phyloP scores from a whole-genome alignment of 2,329 filamentous ascomycete species.

The Biscogniauxia marginata region DNA sequence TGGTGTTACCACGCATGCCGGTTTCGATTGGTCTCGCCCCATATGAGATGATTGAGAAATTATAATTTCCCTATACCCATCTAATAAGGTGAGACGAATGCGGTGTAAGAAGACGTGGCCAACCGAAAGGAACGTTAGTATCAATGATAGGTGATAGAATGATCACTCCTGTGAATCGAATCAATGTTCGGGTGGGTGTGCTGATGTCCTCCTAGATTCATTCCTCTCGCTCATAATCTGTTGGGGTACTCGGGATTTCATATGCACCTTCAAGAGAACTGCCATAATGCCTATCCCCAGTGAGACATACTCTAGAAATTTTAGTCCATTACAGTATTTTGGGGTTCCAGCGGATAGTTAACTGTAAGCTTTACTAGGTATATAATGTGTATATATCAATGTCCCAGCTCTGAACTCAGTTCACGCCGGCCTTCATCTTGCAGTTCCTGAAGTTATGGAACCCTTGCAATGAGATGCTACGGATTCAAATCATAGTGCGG shows the following conservation, averaged over 20 bases:
- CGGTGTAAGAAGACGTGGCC: not conserved
- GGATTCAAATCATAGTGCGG: not conserved
- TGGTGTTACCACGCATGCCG: not conserved
- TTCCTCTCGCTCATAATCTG: not conserved
- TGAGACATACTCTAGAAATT: too few relatives aligned
- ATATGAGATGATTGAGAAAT: not conserved
- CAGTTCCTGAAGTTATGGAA: not conserved
- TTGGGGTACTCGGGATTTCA: not conserved
- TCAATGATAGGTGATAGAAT: not conserved
- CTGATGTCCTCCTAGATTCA: not conserved
- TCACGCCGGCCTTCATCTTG: too few relatives aligned
- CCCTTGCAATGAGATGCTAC: not conserved
- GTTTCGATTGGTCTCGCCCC: not conserved
- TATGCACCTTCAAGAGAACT: too few relatives aligned
- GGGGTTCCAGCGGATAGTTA: too few relatives aligned
- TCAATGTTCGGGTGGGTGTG: not conserved
- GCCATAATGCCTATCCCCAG: too few relatives aligned
- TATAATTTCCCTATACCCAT: not conserved
- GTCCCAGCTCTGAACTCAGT: too few relatives aligned
- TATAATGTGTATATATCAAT: too few relatives aligned
- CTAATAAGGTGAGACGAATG: not conserved
- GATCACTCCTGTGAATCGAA: not conserved
- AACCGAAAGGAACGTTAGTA: not conserved
- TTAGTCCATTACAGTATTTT: too few relatives aligned
- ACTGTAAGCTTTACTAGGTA: too few relatives aligned